Evolutionary conservation across 495 filamentous ascomycete species (phyloP).

Genomic region (Aspergillus indologenus): DNA sequence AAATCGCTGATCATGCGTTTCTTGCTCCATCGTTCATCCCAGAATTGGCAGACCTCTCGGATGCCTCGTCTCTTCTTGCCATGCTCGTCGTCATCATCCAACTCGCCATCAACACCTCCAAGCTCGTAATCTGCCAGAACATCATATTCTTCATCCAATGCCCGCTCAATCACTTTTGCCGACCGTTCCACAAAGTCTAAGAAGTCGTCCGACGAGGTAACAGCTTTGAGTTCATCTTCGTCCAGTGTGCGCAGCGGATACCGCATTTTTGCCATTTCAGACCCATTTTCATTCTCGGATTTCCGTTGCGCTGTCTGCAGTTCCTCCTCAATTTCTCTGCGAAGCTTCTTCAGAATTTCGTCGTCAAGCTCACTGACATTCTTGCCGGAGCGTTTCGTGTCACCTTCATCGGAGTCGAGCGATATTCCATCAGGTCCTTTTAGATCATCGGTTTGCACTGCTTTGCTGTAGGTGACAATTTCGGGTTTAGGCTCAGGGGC

Average conservation of each 20-base stretch:
- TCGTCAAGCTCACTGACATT: conserved; percentile 79
- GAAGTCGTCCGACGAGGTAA: conserved; percentile 90
- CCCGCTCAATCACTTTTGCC: conserved; percentile 94
- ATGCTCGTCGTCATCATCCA: conserved; percentile 81
- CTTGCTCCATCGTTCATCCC: conserved; percentile 92
- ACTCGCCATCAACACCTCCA: conserved; percentile 60
- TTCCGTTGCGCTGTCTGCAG: conserved; percentile 64
- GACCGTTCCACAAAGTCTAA: conserved; percentile 93
- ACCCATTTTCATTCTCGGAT: conserved; percentile 48
- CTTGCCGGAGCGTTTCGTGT: conserved; percentile 68
- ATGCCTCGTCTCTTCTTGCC: conserved; percentile 77
- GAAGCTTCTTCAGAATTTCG: conserved; percentile 78
- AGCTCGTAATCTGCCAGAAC: conserved; percentile 92
- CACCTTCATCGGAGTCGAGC: conserved; percentile 64
- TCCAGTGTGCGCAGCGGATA: conserved; percentile 82
- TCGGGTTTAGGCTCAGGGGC: conserved; percentile 73
- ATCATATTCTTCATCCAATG: conserved; percentile 90
- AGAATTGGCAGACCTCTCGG: conserved; percentile 87
- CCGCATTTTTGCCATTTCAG: conserved; percentile 46
- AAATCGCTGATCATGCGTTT: conserved; percentile 94
- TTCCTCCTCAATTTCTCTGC: conserved; percentile 91
- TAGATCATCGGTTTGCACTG: conserved; percentile 71
- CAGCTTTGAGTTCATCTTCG: conserved; percentile 83
- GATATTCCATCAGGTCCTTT: conserved; percentile 28
- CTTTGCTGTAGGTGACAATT: conserved; percentile 91